Evolutionary conservation across 768 basidiomycete species (phyloP).

Genomic region (Calocybe cyanea): DNA sequence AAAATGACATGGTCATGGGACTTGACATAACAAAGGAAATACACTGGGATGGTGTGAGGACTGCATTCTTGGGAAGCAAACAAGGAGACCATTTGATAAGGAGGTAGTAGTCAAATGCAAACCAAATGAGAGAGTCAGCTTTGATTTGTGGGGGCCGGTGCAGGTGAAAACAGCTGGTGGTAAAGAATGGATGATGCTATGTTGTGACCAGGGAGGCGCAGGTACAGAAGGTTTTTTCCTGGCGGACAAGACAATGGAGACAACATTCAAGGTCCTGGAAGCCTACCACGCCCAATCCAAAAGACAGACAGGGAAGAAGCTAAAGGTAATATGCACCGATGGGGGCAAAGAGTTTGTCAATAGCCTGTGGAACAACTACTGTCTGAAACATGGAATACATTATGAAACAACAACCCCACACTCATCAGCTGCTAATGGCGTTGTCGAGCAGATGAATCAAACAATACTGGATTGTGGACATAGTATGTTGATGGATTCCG

Average conservation of each 20-base stretch:
- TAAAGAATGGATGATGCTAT: not conserved
- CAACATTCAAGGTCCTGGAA: not conserved
- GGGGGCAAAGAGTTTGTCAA: slow-evolving; percentile 1
- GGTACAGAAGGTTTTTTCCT: not conserved
- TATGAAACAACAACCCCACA: not conserved
- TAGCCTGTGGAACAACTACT: not conserved
- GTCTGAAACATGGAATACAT: not conserved
- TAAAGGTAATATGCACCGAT: not conserved
- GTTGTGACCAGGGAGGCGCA: not conserved
- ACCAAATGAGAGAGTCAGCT: not conserved
- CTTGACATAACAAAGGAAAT: not conserved
- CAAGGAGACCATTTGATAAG: not conserved
- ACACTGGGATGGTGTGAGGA: not conserved
- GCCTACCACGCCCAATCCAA: not conserved
- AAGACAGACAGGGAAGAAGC: not conserved
- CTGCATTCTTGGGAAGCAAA: not conserved
- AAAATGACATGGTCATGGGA: not conserved
- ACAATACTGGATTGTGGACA: not conserved
- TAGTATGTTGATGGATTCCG: slow-evolving; percentile 14
- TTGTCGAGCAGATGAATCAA: not conserved
- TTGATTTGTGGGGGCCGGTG: not conserved
- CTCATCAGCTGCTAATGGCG: not conserved
- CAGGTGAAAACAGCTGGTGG: not conserved
- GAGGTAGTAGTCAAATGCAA: not conserved
- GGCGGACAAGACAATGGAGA: not conserved